Evolutionary conservation across 306 rosid species (phyloP), one percentile per base, ranked within the genome.

Genomic region (Purshia tridentata): DNA sequence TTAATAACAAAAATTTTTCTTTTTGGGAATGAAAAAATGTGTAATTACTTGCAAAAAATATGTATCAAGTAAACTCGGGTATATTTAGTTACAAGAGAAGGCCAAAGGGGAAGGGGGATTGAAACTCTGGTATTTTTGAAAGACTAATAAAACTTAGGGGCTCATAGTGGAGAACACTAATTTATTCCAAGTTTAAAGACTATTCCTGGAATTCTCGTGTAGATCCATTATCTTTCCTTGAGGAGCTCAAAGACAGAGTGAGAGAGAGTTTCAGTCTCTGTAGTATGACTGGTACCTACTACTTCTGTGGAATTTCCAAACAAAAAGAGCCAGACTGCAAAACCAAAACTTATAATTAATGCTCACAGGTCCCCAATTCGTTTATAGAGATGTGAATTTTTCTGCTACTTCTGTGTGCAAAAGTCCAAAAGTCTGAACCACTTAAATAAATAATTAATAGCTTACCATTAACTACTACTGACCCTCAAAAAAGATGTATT

Each of bases 361-460:
- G 23, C 23, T 4, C 12, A 6, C 42, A 19, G 40, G 41, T 70
- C 44, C 64, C 23, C 47, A 44, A 70, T 42, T 41, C 6, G 44
- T n/a, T 70, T 49, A 54, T 56, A 16, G 65, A 55, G 15, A 44
- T 55, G 16, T 71, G 65, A 42, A 45, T 14, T 8, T 40, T 46
- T 35, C n/a, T 44, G 75, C 45, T 2, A 6, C 11, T 37, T 37
- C 15, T 54, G 51, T 18, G 40, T 18, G 50, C 40, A 40, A 69
- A 40, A 40, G 40, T 53, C 41, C 74, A 69, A 41, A 69, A 69
- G 19, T 23, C 51, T 53, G 42, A 41, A 53, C 47, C 46, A 12
- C 22, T 54, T 69, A 16, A 51, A 69, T 37, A 35, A 68, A 29
- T 16, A 52, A 60, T 37, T 16, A 50, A 68, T 68, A 39, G 19